These are phyloP conservation scores for Aspergillus arachidicola DNA, from an alignment of 2,329 filamentous ascomycete genomes.

Conservation along the genomic window DNA sequence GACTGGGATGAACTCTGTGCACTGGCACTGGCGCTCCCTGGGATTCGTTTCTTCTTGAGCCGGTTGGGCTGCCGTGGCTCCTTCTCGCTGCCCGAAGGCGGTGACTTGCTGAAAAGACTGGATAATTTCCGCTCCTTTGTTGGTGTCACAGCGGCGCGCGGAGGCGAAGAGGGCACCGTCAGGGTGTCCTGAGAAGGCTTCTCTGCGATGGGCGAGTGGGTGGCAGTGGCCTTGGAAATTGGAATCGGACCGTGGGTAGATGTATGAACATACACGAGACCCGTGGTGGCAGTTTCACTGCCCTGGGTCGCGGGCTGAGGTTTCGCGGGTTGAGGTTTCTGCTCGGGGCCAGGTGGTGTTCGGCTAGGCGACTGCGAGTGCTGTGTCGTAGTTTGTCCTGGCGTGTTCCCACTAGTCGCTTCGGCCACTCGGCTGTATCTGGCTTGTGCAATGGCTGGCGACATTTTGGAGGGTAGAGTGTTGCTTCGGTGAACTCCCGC, in stretches of 20 bases:
- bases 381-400: conserved; percentile 32
- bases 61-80: conserved; percentile 79
- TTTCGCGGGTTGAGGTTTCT: conserved; percentile 10
- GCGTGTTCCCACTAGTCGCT: conserved; percentile 51
- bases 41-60: conserved; percentile 81
- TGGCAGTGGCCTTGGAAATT: conserved; percentile 20
- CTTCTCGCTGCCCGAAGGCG: conserved; percentile 63
- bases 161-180: conserved; percentile 44
- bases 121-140: conserved; percentile 69
- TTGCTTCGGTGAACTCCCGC: conserved; percentile 77
- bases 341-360: conserved; percentile 26
- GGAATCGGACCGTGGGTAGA: conserved; percentile 37
- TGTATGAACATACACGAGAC: conserved; percentile 32
- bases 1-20: conserved; percentile 89
- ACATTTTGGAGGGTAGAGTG: conserved; percentile 89
- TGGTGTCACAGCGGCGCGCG: conserved; percentile 54
- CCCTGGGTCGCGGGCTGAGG: too few species aligned
- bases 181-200: conserved; percentile 44
- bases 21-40: conserved; percentile 77
- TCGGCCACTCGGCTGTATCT: conserved; percentile 66
- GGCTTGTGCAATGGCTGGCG: conserved; percentile 68
- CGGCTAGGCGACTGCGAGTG: conserved; percentile 35
- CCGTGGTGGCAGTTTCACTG: conserved; percentile 13
- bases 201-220: background rate
- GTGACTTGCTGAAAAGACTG: conserved; percentile 68